Percentiles rank a stretch among this genome's conserved stretches.
These are phyloP conservation scores for Inga oerstediana DNA, from an alignment of 306 rosid species.

Conservation along the genomic window DNA sequence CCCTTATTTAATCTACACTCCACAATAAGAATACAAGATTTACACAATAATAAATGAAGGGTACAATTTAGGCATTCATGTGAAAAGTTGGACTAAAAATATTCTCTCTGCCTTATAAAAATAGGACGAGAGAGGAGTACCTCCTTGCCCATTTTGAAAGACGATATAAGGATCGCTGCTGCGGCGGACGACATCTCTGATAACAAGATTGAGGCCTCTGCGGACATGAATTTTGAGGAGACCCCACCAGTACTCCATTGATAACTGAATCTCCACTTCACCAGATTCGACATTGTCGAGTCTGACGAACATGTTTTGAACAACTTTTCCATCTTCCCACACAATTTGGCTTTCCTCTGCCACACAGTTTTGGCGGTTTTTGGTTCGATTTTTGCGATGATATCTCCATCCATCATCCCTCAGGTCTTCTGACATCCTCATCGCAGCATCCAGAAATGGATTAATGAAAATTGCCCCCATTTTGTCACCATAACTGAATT, in stretches of 20 bases:
- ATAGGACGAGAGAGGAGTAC: slow-evolving; percentile 30
- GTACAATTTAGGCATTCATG: too few relatives aligned
- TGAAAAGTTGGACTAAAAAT: too few relatives aligned
- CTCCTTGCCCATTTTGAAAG: slow-evolving; percentile 75
- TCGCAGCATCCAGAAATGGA: slow-evolving; percentile 49
- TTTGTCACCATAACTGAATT: slow-evolving; percentile 64
- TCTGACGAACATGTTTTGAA: slow-evolving; percentile 70
- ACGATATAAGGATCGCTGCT: slow-evolving; percentile 89
- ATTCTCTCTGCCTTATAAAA: too few relatives aligned
- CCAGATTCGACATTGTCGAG: slow-evolving; percentile 81
- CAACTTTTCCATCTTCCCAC: slow-evolving; percentile 53
- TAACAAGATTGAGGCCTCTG: slow-evolving; percentile 77
- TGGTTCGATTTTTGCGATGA: slow-evolving; percentile 18
- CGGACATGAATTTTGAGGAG: slow-evolving; percentile 64
- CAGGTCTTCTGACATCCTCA: slow-evolving; percentile 42
- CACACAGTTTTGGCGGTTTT: slow-evolving; percentile 54
- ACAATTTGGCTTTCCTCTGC: slow-evolving; percentile 75
- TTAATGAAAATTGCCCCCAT: slow-evolving; percentile 82
- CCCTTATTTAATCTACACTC: too few relatives aligned
- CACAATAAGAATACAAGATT: too few relatives aligned
- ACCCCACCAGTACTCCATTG: slow-evolving; percentile 77
- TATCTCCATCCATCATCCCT: slow-evolving; percentile 42
- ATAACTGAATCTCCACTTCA: slow-evolving; percentile 67
- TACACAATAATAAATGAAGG: too few relatives aligned
- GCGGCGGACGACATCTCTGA: slow-evolving; percentile 57